Conservation (phyloP, 768 basidiomycete species). For the Naganishia antarctica region DNA sequence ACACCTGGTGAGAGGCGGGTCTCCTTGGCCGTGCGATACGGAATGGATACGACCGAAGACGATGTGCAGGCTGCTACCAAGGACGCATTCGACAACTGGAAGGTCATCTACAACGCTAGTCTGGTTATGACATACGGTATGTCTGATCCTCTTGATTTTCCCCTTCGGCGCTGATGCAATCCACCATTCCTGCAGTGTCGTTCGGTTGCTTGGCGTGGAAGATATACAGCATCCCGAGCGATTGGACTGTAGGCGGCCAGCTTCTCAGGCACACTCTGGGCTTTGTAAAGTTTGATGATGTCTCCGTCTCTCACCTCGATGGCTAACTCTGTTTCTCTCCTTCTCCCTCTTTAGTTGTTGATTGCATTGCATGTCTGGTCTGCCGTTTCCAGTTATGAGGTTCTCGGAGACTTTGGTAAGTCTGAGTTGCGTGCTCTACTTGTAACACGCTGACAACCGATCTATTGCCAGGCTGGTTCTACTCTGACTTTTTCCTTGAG, state of each 20-base stretch:
- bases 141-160: slow-evolving; percentile 30
- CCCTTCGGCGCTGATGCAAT: not conserved
- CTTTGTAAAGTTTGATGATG: slow-evolving; percentile 56
- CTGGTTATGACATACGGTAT: slow-evolving; percentile 91
- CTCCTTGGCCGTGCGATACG: not conserved
- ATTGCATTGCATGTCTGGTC: slow-evolving; percentile 88
- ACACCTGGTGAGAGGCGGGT: not conserved
- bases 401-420: slow-evolving; percentile 84
- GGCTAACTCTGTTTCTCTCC: not conserved
- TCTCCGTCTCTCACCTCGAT: not conserved
- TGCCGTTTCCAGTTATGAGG: slow-evolving; percentile 81
- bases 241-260: slow-evolving; percentile 84
- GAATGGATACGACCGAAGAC: slow-evolving; percentile 55
- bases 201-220: slow-evolving; percentile 82
- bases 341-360: slow-evolving; percentile 57
- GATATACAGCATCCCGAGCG: slow-evolving; percentile 71
- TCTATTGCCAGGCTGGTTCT: slow-evolving; percentile 77
- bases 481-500: slow-evolving; percentile 93
- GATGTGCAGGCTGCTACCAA: slow-evolving; percentile 71
- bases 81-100: slow-evolving; percentile 95
- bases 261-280: slow-evolving; percentile 85
- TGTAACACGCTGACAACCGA: not conserved
- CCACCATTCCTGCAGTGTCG: slow-evolving; percentile 60
- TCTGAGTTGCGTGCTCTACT: not conserved
- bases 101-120: slow-evolving; percentile 82